phyloP scores from a whole-genome alignment of 2,329 filamentous ascomycete genomes.

The Colletotrichum paranaense region DNA sequence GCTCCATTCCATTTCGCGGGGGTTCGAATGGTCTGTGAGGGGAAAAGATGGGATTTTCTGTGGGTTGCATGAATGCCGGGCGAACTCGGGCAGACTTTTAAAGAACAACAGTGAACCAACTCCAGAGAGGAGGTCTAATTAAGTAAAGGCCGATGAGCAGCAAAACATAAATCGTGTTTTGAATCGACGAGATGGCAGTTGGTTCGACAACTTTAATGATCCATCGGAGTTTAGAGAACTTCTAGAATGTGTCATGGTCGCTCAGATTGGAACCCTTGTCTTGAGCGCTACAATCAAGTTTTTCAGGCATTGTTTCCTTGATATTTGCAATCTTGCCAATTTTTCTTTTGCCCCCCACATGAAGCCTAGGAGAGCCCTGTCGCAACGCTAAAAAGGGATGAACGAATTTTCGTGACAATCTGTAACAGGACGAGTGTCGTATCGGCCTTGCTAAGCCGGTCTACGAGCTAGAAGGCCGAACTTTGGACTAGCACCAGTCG shows the following conservation, averaged over 20 bases:
- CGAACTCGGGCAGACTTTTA: background rate
- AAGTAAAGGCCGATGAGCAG: background rate
- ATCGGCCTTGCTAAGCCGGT: background rate
- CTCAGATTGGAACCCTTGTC: background rate
- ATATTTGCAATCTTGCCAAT: background rate
- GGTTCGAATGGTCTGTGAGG: background rate
- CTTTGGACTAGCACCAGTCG: background rate
- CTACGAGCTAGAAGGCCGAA: background rate
- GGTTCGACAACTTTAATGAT: background rate
- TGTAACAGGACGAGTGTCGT: background rate
- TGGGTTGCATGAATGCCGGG: background rate
- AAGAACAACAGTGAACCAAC: background rate
- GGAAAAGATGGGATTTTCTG: background rate
- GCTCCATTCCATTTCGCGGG: background rate
- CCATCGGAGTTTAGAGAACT: background rate
- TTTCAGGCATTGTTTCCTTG: background rate
- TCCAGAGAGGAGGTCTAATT: background rate
- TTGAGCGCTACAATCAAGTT: background rate
- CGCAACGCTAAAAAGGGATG: background rate
- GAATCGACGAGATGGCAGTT: background rate
- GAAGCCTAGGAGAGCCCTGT: background rate
- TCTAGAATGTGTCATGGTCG: background rate
- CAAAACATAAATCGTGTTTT: background rate
- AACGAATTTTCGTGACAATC: background rate
- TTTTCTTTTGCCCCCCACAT: background rate